A percentile compares a stretch with the other conserved stretches of the same genome.
phyloP scores from a whole-genome alignment of 2,329 filamentous ascomycete genomes.

The Exophiala viscosa region DNA sequence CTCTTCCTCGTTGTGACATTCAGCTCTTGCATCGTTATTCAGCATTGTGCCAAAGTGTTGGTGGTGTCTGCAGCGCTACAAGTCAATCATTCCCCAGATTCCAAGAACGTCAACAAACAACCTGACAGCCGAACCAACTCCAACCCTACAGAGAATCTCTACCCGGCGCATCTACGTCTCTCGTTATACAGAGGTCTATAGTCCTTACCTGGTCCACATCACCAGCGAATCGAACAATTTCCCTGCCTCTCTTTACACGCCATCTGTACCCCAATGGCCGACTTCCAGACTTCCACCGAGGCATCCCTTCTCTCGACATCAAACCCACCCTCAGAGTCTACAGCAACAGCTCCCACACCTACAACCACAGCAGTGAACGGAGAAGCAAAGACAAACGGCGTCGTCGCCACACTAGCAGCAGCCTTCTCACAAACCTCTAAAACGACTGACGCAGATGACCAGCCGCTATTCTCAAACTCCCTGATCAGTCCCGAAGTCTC shows the following conservation, averaged over 20 bases:
- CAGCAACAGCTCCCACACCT: constrained; percentile 4
- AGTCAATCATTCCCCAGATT: no score
- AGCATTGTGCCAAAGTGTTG: no score
- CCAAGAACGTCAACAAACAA: background rate
- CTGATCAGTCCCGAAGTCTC: constrained; percentile 76
- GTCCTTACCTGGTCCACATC: background rate
- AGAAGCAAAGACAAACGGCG: constrained; percentile 1
- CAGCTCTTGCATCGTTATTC: no score
- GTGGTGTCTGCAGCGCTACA: no score
- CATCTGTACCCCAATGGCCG: constrained; percentile 15
- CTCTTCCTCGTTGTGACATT: no score
- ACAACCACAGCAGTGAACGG: constrained; percentile 3
- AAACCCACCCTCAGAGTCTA: constrained; percentile 4
- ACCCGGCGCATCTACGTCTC: background rate
- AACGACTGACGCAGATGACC: constrained; percentile 31
- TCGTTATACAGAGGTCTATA: background rate
- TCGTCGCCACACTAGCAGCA: constrained; percentile 1
- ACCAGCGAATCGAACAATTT: background rate
- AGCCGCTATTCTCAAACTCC: constrained; percentile 66
- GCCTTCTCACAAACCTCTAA: background rate
- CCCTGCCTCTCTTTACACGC: background rate
- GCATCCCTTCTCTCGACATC: constrained; percentile 14
- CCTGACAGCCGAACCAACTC: background rate
- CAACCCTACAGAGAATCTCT: background rate
- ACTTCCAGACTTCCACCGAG: constrained; percentile 23